Percentiles rank a stretch among this genome's conserved stretches.
Evolutionary conservation across 805 yeast species (phyloP).

Genomic region (Wickerhamomyces sydowiorum): DNA sequence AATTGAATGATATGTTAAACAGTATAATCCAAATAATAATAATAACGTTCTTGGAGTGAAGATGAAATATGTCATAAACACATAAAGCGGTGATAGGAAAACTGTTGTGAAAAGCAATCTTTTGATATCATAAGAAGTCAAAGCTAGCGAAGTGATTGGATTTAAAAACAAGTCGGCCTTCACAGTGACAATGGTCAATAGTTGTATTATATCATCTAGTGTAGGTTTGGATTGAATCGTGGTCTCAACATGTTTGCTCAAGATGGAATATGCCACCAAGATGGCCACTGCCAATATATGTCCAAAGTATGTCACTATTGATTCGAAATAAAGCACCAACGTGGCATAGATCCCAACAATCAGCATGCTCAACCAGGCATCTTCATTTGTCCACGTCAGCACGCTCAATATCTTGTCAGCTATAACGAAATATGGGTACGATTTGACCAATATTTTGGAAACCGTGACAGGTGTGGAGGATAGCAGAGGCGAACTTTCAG

Average conservation of each 20-base stretch:
- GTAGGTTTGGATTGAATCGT: conserved; percentile 69
- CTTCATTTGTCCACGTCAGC: conserved; percentile 89
- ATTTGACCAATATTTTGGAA: conserved; percentile 71
- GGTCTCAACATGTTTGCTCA: conserved; percentile 50
- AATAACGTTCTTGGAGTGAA: conserved; percentile 67
- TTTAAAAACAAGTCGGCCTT: conserved; percentile 72
- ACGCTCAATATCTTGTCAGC: conserved; percentile 66
- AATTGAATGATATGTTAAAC: conserved; percentile 80
- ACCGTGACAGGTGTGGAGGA: conserved; percentile 90
- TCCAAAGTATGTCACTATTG: conserved; percentile 74
- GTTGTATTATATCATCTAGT: conserved; percentile 77
- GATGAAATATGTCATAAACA: conserved; percentile 59
- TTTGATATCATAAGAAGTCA: conserved; percentile 73
- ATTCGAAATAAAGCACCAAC: conserved; percentile 70
- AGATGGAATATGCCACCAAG: conserved; percentile 52
- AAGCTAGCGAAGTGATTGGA: conserved; percentile 72
- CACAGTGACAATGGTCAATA: conserved; percentile 66
- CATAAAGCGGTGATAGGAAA: conserved; percentile 80
- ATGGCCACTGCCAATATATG: conserved; percentile 65
- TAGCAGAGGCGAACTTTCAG: conserved; percentile 60
- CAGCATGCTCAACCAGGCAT: conserved; percentile 68
- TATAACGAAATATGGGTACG: conserved; percentile 80
- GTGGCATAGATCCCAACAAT: conserved; percentile 49
- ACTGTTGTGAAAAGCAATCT: conserved; percentile 79
- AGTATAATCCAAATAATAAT: conserved; percentile 48